Evolutionary conservation across 2,329 filamentous ascomycete genomes (phyloP), one percentile per base, ranked within the genome.

Genomic region (Aspergillus tamarii): DNA sequence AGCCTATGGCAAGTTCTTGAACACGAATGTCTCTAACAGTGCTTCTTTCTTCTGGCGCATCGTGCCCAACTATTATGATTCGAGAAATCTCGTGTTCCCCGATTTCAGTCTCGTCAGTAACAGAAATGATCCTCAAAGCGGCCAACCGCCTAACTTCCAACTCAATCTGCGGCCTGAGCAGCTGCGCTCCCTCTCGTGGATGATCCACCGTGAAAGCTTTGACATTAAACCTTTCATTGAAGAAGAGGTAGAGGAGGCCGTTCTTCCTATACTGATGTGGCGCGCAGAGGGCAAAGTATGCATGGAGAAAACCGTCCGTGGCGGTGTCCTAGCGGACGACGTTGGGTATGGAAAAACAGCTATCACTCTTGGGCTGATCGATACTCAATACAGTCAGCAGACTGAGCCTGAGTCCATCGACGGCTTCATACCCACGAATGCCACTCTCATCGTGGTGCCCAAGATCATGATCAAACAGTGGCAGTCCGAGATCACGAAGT

Each of bases 301-400:
- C 56, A 79, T 59, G 41, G 64, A 36, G 65, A 73, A 70, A 41
- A 60, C 65, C 12, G 66, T 88, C 46, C 82, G 81, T 21, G 88
- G 89, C 14, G 89, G 88, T 6, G 81, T 91, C 21, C 78, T 90
- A 39, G 88, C 88, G 2, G 87, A 90, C 69, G 81, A 86, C 52
- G 87, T 89, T 39, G 88, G 87, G 0, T 91, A 88, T 70, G 89
- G 89, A 0, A 91, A 91, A 69, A 91, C 89, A 0, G 84, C 87
- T 1, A 84, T 85, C 0, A 84, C 83, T 2, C 78, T 91, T 14
- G 87, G 82, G 0, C 74, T 90, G 10, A 83, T 89, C 34, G 79
- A 85, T 41, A 73, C 77, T 4, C 80, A 84, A 52, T 79, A 80
- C 34, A 70, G 75, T 52, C 46, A 60, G 43, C 12, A 63, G 54